phyloP scores from a whole-genome alignment of 164 flowering plant species.

The Nelumbo lutea region DNA sequence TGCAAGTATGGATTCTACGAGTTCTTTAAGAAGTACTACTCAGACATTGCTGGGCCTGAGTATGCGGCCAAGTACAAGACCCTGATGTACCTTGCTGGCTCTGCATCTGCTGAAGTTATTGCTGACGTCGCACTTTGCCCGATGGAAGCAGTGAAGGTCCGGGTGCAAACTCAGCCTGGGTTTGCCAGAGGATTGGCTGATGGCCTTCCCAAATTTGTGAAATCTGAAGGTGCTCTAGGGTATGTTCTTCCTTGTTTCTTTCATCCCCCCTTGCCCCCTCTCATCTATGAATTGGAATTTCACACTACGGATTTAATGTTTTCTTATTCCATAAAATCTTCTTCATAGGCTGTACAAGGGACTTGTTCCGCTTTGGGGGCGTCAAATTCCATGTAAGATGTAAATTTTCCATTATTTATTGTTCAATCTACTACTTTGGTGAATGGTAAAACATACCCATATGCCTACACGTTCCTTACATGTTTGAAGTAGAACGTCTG shows the following conservation, averaged over 20 bases:
- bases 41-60: slow-evolving; percentile 82
- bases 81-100: slow-evolving; percentile 76
- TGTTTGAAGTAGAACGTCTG: not conserved
- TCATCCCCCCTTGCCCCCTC: not conserved
- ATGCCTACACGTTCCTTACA: not conserved
- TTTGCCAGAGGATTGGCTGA: slow-evolving; percentile 72
- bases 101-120: slow-evolving; percentile 86
- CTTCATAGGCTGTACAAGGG: slow-evolving; percentile 73
- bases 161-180: slow-evolving; percentile 84
- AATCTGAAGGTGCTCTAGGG: slow-evolving; percentile 69
- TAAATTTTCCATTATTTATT: not conserved
- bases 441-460: not conserved
- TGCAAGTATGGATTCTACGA: slow-evolving; percentile 88
- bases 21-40: slow-evolving; percentile 77
- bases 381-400: slow-evolving; percentile 78
- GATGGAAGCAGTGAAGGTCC: slow-evolving; percentile 80
- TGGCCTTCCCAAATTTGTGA: slow-evolving; percentile 74
- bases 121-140: slow-evolving; percentile 87
- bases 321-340: slow-evolving; percentile 5
- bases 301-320: not conserved
- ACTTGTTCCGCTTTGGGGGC: slow-evolving; percentile 80
- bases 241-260: slow-evolving; percentile 18
- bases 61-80: slow-evolving; percentile 75
- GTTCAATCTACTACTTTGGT: not conserved
- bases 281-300: not conserved